Evolutionary conservation across 768 basidiomycete species (phyloP).

Genomic region (Leucocoprinus leucothites): DNA sequence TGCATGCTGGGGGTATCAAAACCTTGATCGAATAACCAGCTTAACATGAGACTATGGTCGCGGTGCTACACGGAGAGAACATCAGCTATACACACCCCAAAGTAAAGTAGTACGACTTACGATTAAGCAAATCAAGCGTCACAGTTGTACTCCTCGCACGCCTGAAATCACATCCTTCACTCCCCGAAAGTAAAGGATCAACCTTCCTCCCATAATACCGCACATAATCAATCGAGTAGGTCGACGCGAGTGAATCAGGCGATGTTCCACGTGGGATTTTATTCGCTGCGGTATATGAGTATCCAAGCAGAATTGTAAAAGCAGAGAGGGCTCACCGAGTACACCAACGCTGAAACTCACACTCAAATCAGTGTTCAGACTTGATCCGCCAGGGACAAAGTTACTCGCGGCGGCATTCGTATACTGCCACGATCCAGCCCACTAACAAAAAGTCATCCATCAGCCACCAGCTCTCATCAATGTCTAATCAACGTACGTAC

Average conservation of each 20-base stretch:
- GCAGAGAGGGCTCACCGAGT: background rate
- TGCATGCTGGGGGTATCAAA: too few relatives aligned
- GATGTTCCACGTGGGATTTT: background rate
- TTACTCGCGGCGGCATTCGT: background rate
- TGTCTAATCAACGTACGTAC: background rate
- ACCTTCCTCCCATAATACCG: slow-evolving; percentile 1
- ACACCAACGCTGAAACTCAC: slow-evolving; percentile 5
- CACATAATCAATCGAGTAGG: slow-evolving; percentile 2
- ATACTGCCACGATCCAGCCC: slow-evolving; percentile 8
- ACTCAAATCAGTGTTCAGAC: background rate
- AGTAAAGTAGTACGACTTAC: too few relatives aligned
- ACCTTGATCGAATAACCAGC: too few relatives aligned
- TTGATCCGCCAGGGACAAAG: background rate
- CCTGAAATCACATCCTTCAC: background rate
- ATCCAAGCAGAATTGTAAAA: background rate
- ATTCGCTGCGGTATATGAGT: background rate
- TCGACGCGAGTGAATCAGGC: background rate
- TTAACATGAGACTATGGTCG: too few relatives aligned
- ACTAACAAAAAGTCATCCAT: background rate
- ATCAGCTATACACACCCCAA: too few relatives aligned
- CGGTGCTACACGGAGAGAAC: too few relatives aligned
- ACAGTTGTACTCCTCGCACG: background rate
- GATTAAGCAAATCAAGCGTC: slow-evolving; percentile 3
- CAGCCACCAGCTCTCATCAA: background rate
- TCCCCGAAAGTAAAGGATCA: background rate